Evolutionary conservation across 139 green algal genomes (phyloP), one percentile per base, ranked within the genome.

Genomic region (Pleodorina starrii): DNA sequence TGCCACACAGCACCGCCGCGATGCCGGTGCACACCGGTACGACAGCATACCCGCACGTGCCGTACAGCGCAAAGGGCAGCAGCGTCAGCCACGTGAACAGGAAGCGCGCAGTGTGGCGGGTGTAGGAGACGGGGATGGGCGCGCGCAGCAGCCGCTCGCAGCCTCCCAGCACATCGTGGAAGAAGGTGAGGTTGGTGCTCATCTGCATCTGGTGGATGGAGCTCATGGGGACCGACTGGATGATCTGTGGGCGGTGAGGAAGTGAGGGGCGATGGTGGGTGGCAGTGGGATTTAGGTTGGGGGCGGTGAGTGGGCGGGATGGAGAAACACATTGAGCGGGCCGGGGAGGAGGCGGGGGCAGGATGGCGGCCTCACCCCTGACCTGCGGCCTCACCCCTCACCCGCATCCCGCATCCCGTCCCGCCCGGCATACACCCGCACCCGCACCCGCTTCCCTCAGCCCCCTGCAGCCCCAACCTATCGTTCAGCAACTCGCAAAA

Each of bases 71-170:
- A 21, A 98, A 89, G 14, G 97, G 97, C 91, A 99, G 91, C 71
- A 96, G 91, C 42, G 92, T 85, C 42, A 99, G 96, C 94, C 94
- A 98, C 23, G 97, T 83, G 81, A 98, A 92, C 66, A 98, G 89
- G 91, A 95, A 95, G 51, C 93, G 90, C 0, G 91, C 90, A 14
- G 92, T 95, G 92, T 96, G 94, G 36, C 96, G 82, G n/a, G 86
- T 91, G 86, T 90, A 93, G 1, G 90, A 93, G 12, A 93, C 90
- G 6, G 96, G 96, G 85, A 98, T 97, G 77, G 96, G 96, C 1
- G 96, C 97, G 78, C 90, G 93, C 77, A 97, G 87, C 68, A 98
- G 93, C 40, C 96, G 92, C 92, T 95, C 92, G 88, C 92, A 94
- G 57, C 90, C 90, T 57, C 92, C 92, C 38, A 94, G 88, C 51